A percentile compares a stretch with the other conserved stretches of the same genome.
Evolutionary conservation across 2,329 filamentous ascomycete species (phyloP).

Genomic region (Helotiales sp.): DNA sequence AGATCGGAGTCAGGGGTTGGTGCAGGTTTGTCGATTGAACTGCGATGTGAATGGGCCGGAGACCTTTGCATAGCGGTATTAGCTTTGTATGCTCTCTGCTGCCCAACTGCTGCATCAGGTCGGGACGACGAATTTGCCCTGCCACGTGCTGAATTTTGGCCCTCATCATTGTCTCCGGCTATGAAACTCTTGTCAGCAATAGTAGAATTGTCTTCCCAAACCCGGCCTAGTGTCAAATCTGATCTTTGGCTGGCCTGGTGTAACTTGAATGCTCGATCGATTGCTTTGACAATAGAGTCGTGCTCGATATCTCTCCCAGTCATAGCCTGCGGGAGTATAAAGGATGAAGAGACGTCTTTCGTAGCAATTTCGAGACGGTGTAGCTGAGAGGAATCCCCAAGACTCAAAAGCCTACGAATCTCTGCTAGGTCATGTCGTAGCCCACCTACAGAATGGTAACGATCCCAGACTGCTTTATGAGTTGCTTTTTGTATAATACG

Average conservation of each 20-base stretch:
- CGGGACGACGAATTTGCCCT: constrained; percentile 14
- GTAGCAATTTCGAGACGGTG: constrained; percentile 74
- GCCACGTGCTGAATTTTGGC: constrained; percentile 34
- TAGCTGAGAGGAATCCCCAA: constrained; percentile 71
- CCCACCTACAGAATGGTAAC: constrained; percentile 87
- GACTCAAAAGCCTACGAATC: constrained; percentile 71
- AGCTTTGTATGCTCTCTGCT: neutral
- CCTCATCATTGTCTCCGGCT: constrained; percentile 50
- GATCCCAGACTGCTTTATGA: constrained; percentile 79
- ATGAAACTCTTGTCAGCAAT: constrained; percentile 28
- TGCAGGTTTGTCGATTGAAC: neutral
- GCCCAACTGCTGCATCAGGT: neutral
- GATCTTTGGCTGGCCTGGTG: neutral
- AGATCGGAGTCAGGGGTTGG: neutral
- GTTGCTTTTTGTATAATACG: constrained; percentile 90
- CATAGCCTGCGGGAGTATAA: constrained; percentile 80
- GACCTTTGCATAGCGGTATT: constrained; percentile 1
- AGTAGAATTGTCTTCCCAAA: neutral
- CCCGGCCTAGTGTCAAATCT: neutral
- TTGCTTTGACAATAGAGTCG: constrained; percentile 67
- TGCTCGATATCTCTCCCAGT: constrained; percentile 77
- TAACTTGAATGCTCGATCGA: constrained; percentile 65
- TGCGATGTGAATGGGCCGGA: neutral
- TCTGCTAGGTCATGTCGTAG: constrained; percentile 77
- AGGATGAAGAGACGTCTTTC: constrained; percentile 88